Percentiles rank a stretch among this genome's conserved stretches.
phyloP scores from a whole-genome alignment of 2,329 filamentous ascomycete genomes.

The Fulvia fulva region DNA sequence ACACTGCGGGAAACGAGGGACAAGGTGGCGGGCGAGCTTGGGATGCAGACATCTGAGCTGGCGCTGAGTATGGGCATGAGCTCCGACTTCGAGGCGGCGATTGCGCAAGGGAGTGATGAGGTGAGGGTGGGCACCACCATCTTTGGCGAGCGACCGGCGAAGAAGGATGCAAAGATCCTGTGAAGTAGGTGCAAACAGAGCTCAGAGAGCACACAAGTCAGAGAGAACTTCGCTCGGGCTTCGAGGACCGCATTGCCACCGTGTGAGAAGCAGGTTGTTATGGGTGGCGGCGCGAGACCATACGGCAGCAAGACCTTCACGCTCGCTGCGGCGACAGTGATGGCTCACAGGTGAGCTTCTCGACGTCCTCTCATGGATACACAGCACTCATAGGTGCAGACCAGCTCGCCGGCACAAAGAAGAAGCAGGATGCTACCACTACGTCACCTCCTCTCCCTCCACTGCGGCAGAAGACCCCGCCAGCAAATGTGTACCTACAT shows the following conservation, averaged over 20 bases:
- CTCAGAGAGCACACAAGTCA: background rate
- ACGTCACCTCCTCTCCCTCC: background rate
- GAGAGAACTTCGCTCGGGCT: background rate
- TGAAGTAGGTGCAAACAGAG: conserved; percentile 1
- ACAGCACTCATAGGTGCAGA: too few species aligned
- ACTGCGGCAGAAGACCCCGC: background rate
- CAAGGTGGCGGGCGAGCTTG: conserved; percentile 61
- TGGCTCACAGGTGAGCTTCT: too few species aligned
- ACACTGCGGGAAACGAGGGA: conserved; percentile 66
- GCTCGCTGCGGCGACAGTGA: too few species aligned
- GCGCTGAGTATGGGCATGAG: conserved; percentile 99
- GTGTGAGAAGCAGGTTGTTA: too few species aligned
- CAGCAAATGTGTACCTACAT: background rate
- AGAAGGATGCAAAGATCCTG: conserved; percentile 68
- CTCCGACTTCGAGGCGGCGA: conserved; percentile 87
- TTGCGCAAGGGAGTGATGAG: conserved; percentile 78
- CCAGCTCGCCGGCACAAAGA: too few species aligned
- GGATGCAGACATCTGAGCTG: conserved; percentile 53
- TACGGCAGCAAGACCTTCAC: too few species aligned
- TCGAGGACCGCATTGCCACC: too few species aligned
- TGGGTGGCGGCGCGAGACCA: too few species aligned
- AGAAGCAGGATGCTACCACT: too few species aligned
- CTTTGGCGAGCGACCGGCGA: conserved; percentile 78
- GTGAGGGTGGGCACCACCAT: conserved; percentile 92
- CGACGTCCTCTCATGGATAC: too few species aligned